Conservation (phyloP, 2,329 filamentous ascomycete species). For the Clonostachys sp. region DNA sequence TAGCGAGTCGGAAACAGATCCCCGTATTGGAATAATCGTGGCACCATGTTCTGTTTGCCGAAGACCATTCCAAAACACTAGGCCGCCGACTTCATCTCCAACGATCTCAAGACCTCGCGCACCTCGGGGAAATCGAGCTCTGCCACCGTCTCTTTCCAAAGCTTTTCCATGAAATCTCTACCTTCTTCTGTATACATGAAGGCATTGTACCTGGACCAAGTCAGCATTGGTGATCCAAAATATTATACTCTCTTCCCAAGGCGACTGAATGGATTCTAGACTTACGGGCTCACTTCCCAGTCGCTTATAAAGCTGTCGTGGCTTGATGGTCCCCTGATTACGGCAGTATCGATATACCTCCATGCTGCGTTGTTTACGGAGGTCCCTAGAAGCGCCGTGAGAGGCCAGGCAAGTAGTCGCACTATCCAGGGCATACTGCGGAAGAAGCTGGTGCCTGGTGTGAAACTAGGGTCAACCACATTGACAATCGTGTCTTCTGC, state of each 20-base stretch:
- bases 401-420: background rate
- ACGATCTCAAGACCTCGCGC: background rate
- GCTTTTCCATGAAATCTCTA: background rate
- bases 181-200: background rate
- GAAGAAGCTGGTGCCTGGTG: constrained; percentile 33
- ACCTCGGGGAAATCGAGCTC: background rate
- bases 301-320: constrained; percentile 47
- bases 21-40: too few relatives aligned
- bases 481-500: constrained; percentile 38
- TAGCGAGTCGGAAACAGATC: too few relatives aligned
- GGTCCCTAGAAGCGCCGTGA: constrained; percentile 22
- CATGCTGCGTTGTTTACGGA: constrained; percentile 16
- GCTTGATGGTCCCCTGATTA: constrained; percentile 39
- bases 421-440: constrained; percentile 17
- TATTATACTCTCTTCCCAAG: background rate
- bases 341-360: constrained; percentile 36
- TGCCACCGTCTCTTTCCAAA: background rate
- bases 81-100: too few relatives aligned
- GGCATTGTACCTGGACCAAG: background rate
- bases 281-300: constrained; percentile 39
- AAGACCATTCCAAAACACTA: too few relatives aligned
- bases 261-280: constrained; percentile 1
- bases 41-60: too few relatives aligned
- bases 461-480: constrained; percentile 37
- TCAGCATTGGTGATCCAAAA: background rate